Conservation (phyloP, 768 basidiomycete species). For the Serendipita sp. region DNA sequence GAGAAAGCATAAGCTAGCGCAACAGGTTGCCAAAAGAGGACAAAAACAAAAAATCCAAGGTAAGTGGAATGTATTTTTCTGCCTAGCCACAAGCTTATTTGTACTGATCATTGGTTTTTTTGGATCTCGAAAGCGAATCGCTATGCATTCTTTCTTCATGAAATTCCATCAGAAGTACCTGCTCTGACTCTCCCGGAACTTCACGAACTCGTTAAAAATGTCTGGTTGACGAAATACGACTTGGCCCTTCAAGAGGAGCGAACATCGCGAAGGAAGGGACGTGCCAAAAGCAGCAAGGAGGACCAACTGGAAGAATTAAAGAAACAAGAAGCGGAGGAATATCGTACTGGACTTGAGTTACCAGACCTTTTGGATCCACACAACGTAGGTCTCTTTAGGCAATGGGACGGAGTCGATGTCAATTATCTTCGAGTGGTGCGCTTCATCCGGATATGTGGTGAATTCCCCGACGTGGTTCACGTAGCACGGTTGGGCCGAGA, state of each 20-base stretch:
- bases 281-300: conserved; percentile 59
- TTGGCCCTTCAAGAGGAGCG: conserved; percentile 46
- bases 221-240: conserved; percentile 65
- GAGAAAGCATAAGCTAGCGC: conserved; percentile 51
- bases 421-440: conserved; percentile 56
- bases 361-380: conserved; percentile 59
- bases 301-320: conserved; percentile 53
- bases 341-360: conserved; percentile 70
- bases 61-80: conserved; percentile 16
- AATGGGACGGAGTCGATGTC: conserved; percentile 64
- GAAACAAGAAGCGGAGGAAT: conserved; percentile 49
- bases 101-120: not conserved
- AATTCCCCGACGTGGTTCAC: not conserved
- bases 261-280: conserved; percentile 47
- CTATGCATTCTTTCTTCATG: conserved; percentile 61
- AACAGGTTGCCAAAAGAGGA: conserved; percentile 35
- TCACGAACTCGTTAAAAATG: conserved; percentile 43
- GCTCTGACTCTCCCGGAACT: conserved; percentile 46
- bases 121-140: conserved; percentile 34
- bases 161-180: conserved; percentile 42
- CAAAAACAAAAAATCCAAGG: conserved; percentile 43
- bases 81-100: not conserved
- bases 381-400: conserved; percentile 54
- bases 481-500: not conserved
- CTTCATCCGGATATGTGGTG: conserved; percentile 58